Evolutionary conservation across 1,284 basidiomycete species (phyloP).

Genomic region (Chalciporus sp.): DNA sequence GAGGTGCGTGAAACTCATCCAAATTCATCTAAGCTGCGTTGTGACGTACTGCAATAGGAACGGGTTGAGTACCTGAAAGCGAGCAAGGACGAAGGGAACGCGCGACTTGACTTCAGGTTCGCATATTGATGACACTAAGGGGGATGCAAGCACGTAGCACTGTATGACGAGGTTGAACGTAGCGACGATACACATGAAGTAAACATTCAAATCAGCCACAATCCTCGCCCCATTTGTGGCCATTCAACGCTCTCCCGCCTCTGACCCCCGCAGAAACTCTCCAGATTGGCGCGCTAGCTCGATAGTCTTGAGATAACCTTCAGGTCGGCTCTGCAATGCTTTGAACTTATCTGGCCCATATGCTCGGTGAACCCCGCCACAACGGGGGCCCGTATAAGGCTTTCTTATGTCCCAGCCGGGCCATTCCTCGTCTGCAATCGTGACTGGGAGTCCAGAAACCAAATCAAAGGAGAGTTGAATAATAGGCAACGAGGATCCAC

Average conservation of each 20-base stretch:
- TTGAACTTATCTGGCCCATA: neutral
- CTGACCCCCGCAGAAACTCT: too few relatives aligned
- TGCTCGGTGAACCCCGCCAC: neutral
- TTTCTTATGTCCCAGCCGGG: neutral
- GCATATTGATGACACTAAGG: constrained; percentile 38
- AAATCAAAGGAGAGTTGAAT: neutral
- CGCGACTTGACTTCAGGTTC: constrained; percentile 61
- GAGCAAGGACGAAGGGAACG: constrained; percentile 60
- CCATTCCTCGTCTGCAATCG: neutral
- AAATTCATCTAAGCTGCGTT: neutral
- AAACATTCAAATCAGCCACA: too few relatives aligned
- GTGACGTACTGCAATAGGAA: constrained; percentile 39
- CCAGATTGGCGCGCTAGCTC: neutral
- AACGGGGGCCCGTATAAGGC: neutral
- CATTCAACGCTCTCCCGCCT: too few relatives aligned
- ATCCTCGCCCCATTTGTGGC: too few relatives aligned
- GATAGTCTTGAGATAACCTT: neutral
- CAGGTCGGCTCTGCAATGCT: neutral
- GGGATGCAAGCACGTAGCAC: neutral
- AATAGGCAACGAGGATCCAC: neutral
- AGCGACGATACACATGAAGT: too few relatives aligned
- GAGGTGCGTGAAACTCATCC: constrained; percentile 40
- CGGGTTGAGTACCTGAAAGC: constrained; percentile 56
- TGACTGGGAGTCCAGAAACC: neutral
- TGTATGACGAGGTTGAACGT: too few relatives aligned